Evolutionary conservation across 306 rosid genomes (phyloP).

Genomic region (Argentina anserina): DNA sequence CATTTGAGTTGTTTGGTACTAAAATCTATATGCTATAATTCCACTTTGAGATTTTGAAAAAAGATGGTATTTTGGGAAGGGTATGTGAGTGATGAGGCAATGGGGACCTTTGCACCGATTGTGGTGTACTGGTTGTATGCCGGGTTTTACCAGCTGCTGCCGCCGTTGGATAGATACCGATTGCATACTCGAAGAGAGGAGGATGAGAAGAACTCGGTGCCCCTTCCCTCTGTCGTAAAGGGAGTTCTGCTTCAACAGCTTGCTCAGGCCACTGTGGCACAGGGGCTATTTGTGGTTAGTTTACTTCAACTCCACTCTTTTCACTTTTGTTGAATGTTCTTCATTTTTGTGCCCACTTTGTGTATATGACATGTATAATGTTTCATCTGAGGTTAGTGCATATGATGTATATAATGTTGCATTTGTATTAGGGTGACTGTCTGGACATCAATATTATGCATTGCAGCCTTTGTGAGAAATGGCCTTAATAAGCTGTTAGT

Average conservation of each 20-base stretch:
- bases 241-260: constrained; percentile 89
- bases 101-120: constrained; percentile 92
- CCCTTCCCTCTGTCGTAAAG: constrained; percentile 57
- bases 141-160: constrained; percentile 69
- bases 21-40: background rate
- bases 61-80: constrained; percentile 75
- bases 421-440: no score
- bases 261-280: constrained; percentile 75
- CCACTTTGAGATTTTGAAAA: background rate
- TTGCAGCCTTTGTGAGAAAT: background rate
- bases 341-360: background rate
- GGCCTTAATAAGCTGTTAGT: background rate
- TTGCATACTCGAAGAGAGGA: constrained; percentile 67
- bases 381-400: background rate
- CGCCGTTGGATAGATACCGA: constrained; percentile 59
- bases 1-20: constrained; percentile 20
- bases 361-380: background rate
- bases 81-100: constrained; percentile 74
- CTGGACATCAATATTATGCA: background rate
- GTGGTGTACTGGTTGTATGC: constrained; percentile 84
- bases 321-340: background rate
- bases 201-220: constrained; percentile 61
- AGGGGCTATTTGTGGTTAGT: constrained; percentile 60
- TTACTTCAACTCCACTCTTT: constrained; percentile 1
- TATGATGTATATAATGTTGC: background rate